Conservation (phyloP, 768 basidiomycete genomes). For the Austroboletus festivus region DNA sequence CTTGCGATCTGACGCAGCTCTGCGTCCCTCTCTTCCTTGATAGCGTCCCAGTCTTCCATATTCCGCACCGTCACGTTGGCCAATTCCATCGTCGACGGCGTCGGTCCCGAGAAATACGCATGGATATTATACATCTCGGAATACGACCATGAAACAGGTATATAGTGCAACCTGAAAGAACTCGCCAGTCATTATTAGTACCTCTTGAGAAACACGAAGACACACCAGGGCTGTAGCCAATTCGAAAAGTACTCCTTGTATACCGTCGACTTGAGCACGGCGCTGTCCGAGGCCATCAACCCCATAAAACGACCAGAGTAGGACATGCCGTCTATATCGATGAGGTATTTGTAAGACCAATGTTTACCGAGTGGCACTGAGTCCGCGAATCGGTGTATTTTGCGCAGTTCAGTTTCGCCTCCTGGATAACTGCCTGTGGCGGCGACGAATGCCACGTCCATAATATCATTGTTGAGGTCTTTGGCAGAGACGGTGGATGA, state of each 20-base stretch:
- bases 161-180: conserved; percentile 82
- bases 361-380: conserved; percentile 79
- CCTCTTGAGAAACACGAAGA: not conserved
- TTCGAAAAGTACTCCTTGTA: conserved; percentile 89
- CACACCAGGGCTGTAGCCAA: conserved; percentile 86
- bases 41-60: conserved; percentile 28
- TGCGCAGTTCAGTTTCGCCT: conserved; percentile 61
- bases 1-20: conserved; percentile 78
- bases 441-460: conserved; percentile 87
- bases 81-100: conserved; percentile 51
- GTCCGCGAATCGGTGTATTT: conserved; percentile 66
- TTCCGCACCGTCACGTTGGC: conserved; percentile 47
- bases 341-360: conserved; percentile 90
- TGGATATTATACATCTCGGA: conserved; percentile 92
- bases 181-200: too few relatives aligned
- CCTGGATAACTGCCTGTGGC: conserved; percentile 75
- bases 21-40: conserved; percentile 59
- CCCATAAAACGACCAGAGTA: conserved; percentile 90
- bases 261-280: conserved; percentile 85
- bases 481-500: conserved; percentile 58
- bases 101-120: conserved; percentile 88
- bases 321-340: conserved; percentile 94
- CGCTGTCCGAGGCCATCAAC: conserved; percentile 83
- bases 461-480: conserved; percentile 70
- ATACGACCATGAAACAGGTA: conserved; percentile 85